These are phyloP conservation scores for Starmerella bacillaris DNA, from an alignment of 805 yeast genomes.

Conservation along the genomic window DNA sequence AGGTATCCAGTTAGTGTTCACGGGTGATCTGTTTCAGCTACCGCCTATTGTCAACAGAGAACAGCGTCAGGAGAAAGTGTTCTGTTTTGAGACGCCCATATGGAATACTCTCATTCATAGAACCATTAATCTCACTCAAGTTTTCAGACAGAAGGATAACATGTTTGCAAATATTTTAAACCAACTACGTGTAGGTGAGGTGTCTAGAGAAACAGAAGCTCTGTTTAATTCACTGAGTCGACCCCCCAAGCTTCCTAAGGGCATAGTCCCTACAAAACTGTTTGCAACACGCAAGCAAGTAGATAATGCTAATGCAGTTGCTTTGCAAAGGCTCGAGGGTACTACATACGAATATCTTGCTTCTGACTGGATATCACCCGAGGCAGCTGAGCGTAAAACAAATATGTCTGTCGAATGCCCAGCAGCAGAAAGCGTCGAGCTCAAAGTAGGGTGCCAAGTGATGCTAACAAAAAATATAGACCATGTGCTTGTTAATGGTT, in stretches of 20 bases:
- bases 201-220: conserved; percentile 31
- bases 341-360: conserved; percentile 29
- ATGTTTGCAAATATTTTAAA: conserved; percentile 65
- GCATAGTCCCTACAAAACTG: conserved; percentile 73
- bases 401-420: conserved; percentile 33
- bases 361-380: conserved; percentile 22
- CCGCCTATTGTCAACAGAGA: conserved; percentile 55
- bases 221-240: conserved; percentile 42
- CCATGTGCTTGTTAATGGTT: conserved; percentile 69
- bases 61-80: conserved; percentile 22
- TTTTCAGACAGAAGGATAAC: conserved; percentile 71
- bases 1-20: conserved; percentile 72
- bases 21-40: conserved; percentile 92
- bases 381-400: conserved; percentile 5
- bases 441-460: conserved; percentile 82
- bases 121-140: conserved; percentile 56
- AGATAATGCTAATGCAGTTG: conserved; percentile 45
- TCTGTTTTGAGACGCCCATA: conserved; percentile 55
- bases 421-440: conserved; percentile 47
- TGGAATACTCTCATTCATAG: conserved; percentile 51
- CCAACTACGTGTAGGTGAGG: conserved; percentile 55
- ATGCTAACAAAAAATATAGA: conserved; percentile 79
- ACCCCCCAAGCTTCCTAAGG: conserved; percentile 41
- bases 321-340: conserved; percentile 36
- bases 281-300: conserved; percentile 80